phyloP scores from a whole-genome alignment of 2,329 filamentous ascomycete genomes.

The Apiospora phragmitis region DNA sequence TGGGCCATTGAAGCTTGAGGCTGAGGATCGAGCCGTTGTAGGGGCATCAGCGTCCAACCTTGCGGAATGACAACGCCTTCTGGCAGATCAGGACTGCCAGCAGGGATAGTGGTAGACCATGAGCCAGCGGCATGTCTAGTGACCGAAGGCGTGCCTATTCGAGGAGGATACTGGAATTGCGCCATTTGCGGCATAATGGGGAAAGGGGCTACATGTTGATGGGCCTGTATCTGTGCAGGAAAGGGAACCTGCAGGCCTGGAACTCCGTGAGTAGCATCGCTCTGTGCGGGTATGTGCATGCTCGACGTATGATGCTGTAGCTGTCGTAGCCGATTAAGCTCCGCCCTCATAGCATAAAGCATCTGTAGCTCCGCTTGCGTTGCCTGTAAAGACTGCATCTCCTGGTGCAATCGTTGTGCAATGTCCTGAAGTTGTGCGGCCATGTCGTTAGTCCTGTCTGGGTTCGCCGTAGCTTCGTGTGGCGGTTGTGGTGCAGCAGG shows the following conservation, averaged over 20 bases:
- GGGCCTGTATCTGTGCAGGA: conserved; percentile 18
- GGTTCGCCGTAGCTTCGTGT: conserved; percentile 17
- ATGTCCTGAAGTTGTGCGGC: conserved; percentile 64
- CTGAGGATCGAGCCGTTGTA: conserved; percentile 52
- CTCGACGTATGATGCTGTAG: conserved; percentile 27
- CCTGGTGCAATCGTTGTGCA: conserved; percentile 68
- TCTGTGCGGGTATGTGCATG: conserved; percentile 16
- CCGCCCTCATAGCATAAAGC: conserved; percentile 67
- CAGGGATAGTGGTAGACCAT: conserved; percentile 53
- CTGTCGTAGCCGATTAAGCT: conserved; percentile 66
- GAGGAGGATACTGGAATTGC: conserved; percentile 30
- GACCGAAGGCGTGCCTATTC: conserved; percentile 42
- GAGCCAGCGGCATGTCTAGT: conserved; percentile 48
- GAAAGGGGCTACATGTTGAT: conserved; percentile 16
- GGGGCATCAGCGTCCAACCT: conserved; percentile 65
- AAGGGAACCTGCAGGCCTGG: conserved; percentile 20
- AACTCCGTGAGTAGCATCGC: conserved; percentile 12
- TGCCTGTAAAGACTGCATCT: conserved; percentile 62
- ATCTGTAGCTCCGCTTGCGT: conserved; percentile 65
- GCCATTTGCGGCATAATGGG: conserved; percentile 22
- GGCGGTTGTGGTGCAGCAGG: conserved; percentile 10
- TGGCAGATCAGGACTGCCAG: conserved; percentile 62
- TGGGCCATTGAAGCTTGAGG: conserved; percentile 21
- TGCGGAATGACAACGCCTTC: conserved; percentile 64
- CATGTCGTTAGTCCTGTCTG: conserved; percentile 39